A percentile compares a stretch with the other conserved stretches of the same genome.
phyloP scores from a whole-genome alignment of 225 moss, liverwort and hornwort genomes.

The Bryoerythrophyllum caledonicum region DNA sequence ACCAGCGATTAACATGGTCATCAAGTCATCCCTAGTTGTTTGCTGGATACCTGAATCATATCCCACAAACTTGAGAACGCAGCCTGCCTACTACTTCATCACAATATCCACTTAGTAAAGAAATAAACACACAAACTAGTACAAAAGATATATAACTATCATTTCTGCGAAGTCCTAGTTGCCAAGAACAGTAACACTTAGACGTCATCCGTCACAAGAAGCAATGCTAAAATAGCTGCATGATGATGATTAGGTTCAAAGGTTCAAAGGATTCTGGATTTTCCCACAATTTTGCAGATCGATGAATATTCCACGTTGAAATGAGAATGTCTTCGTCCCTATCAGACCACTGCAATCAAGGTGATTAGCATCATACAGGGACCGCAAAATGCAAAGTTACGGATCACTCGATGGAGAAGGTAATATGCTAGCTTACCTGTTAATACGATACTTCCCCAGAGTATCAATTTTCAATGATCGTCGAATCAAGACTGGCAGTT shows the following conservation, averaged over 20 bases:
- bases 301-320: slow-evolving; percentile 83
- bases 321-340: slow-evolving; percentile 92
- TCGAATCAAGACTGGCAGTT: slow-evolving; percentile 87
- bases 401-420: neutral
- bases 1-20: slow-evolving; percentile 91
- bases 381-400: slow-evolving; percentile 7
- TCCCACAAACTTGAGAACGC: slow-evolving; percentile 5
- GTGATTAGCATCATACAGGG: neutral
- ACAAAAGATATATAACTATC: neutral
- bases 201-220: too few relatives aligned
- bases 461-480: slow-evolving; percentile 65
- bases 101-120: neutral
- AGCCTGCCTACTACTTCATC: neutral
- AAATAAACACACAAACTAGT: neutral
- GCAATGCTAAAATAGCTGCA: too few relatives aligned
- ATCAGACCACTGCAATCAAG: slow-evolving; percentile 18
- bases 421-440: slow-evolving; percentile 42
- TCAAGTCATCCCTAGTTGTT: slow-evolving; percentile 83
- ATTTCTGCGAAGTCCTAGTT: neutral
- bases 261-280: slow-evolving; percentile 69
- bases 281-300: slow-evolving; percentile 72
- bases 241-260: too few relatives aligned
- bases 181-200: neutral
- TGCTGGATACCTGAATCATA: slow-evolving; percentile 64
- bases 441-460: slow-evolving; percentile 64